phyloP scores from a whole-genome alignment of 148 eudicot species.

The Polygonum maritimum region DNA sequence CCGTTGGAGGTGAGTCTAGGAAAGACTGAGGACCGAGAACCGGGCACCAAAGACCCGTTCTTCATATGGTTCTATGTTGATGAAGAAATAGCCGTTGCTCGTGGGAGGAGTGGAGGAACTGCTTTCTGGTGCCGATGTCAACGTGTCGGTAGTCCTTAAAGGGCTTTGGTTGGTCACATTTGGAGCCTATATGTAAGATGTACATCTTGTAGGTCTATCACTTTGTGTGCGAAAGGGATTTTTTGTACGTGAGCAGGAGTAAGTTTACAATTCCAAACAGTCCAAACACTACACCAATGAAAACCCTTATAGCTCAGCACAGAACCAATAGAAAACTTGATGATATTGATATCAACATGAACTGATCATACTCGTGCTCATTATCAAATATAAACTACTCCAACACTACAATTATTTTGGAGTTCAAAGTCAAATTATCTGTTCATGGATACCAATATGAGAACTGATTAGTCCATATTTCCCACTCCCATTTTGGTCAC shows the following conservation, averaged over 20 bases:
- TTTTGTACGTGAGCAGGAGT: neutral
- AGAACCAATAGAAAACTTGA: no score
- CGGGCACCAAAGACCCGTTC: slow-evolving; percentile 71
- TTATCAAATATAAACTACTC: no score
- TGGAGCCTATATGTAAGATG: neutral
- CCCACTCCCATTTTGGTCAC: no score
- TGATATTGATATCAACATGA: no score
- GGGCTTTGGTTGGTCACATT: neutral
- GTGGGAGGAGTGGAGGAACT: slow-evolving; percentile 90
- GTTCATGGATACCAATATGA: no score
- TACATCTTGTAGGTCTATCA: neutral
- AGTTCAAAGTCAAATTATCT: no score
- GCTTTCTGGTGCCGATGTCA: slow-evolving; percentile 93
- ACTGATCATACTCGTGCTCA: no score
- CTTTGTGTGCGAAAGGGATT: neutral
- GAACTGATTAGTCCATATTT: no score
- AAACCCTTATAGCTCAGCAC: no score
- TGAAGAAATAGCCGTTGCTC: slow-evolving; percentile 93
- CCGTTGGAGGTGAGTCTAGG: slow-evolving; percentile 62
- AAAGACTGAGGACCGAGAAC: slow-evolving; percentile 59
- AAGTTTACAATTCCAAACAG: no score
- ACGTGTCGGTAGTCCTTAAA: slow-evolving; percentile 26
- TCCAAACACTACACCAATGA: no score
- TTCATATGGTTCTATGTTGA: slow-evolving; percentile 90
- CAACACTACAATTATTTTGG: no score